Evolutionary conservation across 73 alveolate species (phyloP).

Genomic region (Paraurostyla sp.): DNA sequence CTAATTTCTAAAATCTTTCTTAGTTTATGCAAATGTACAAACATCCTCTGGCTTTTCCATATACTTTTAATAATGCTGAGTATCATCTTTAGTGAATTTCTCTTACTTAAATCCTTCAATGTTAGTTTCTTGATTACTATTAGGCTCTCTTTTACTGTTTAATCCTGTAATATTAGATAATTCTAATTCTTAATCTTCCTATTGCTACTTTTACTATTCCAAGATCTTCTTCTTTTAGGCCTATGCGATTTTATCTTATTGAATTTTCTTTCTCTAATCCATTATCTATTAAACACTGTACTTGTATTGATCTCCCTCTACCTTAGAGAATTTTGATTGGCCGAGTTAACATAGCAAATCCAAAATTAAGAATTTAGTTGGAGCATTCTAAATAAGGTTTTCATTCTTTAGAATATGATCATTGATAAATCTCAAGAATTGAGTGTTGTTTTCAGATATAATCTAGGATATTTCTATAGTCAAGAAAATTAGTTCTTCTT

Average conservation of each 20-base stretch:
- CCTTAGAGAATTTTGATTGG: neutral
- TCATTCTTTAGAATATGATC: neutral
- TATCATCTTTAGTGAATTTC: neutral
- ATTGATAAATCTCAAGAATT: neutral
- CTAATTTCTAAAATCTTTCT: slow-evolving; percentile 47
- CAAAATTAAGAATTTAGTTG: slow-evolving; percentile 15
- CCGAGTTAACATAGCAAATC: slow-evolving; percentile 12
- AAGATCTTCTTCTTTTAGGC: neutral
- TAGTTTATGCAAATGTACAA: slow-evolving; percentile 65
- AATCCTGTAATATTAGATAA: neutral
- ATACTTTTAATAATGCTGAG: neutral
- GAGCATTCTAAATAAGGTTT: neutral
- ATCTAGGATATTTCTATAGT: neutral
- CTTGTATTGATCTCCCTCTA: neutral
- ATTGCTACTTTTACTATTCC: neutral
- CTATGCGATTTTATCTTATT: neutral
- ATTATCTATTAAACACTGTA: neutral
- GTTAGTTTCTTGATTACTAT: neutral
- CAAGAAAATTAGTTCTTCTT: neutral
- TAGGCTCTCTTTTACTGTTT: neutral
- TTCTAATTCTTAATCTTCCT: neutral
- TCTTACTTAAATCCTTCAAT: slow-evolving; percentile 25
- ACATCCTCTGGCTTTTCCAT: slow-evolving; percentile 59
- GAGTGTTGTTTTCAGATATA: neutral
- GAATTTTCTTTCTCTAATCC: neutral